Percentiles rank a stretch among this genome's conserved stretches.
Evolutionary conservation across 305 asterid species (phyloP).

Genomic region (Fraxinus baroniana): DNA sequence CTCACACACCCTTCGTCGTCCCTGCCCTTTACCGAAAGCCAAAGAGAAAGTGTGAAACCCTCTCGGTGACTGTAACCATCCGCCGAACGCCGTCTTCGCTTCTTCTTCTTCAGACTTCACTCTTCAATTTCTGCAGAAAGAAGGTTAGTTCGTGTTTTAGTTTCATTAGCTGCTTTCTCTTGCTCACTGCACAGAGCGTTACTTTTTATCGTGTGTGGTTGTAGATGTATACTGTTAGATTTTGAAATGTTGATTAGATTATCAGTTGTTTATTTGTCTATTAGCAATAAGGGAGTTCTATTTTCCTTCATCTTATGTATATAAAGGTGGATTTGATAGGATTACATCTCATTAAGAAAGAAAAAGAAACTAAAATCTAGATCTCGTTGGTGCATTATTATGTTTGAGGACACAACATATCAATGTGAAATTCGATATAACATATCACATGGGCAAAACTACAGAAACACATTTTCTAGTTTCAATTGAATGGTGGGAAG

Average conservation of each 20-base stretch:
- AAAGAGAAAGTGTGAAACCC: no score
- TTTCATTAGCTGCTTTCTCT: no score
- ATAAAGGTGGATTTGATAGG: not conserved
- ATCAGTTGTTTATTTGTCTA: constrained; percentile 7
- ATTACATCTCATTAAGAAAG: not conserved
- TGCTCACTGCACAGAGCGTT: no score
- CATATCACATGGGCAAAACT: constrained; percentile 10
- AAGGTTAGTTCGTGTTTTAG: no score
- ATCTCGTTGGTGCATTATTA: not conserved
- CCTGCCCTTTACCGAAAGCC: no score
- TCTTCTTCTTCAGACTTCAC: no score
- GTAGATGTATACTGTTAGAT: constrained; percentile 2
- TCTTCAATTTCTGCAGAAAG: no score
- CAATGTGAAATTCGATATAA: constrained; percentile 1
- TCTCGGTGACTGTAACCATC: no score
- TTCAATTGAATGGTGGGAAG: no score
- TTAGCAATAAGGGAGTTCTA: not conserved
- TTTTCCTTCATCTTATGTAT: not conserved
- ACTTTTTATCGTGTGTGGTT: not conserved
- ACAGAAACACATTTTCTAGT: constrained; percentile 11
- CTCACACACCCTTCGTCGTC: no score
- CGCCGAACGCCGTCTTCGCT: no score
- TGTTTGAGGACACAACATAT: not conserved
- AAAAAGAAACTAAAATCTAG: not conserved
- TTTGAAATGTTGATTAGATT: constrained; percentile 8